Base-by-base conservation (phyloP, 208 protist genomes). In the Trypanosoma lewisi region DNA sequence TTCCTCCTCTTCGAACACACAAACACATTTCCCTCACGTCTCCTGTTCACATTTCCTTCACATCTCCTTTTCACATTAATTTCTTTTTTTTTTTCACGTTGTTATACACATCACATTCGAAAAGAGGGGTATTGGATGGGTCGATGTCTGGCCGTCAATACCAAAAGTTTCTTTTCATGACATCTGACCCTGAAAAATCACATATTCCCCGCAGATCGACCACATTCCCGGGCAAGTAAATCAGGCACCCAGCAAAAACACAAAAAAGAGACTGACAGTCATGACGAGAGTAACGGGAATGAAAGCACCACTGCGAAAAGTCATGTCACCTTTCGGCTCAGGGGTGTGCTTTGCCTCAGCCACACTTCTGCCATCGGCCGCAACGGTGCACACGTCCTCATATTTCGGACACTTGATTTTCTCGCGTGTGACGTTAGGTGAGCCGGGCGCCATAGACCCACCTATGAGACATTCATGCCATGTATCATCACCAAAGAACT, bases 381-480 rank as follows among this genome's bases (percentile, higher is more conserved):
- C 7, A 6, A 51, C 17, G 16, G 45, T 51, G 45, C 45, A 51
- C 45, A 51, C 45, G 11, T 51, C 50, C 4, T 33, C 17, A 27
- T 55, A 25, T 17, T 55, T 55, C 4, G 50, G 50, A 17, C 17
- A 55, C 45, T 51, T 51, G 45, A 51, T 51, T 8, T 28, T 27
- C 19, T n/a, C 45, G 23, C 17, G 7, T n/a, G 45, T 19, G 17
- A 51, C 7, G 45, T 28, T 23, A 9, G 45, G 8, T 51, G 36
- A 41, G 7, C 9, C 14, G 9, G 36, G 36, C 36, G 36, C 14
- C 9, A 41, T 41, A 7, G 36, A 41, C 36, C 36, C 36, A 16
- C 36, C 36, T 14, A 16, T 14, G 9, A 14, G 36, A 14, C 36
- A 41, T 14, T 7, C 9, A 7, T 16, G 9, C 7, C 7, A 41